A percentile compares a stretch with the other conserved stretches of the same genome.
Evolutionary conservation across 129 eudicot genomes (phyloP).

Genomic region (Pulicaria dysenterica): DNA sequence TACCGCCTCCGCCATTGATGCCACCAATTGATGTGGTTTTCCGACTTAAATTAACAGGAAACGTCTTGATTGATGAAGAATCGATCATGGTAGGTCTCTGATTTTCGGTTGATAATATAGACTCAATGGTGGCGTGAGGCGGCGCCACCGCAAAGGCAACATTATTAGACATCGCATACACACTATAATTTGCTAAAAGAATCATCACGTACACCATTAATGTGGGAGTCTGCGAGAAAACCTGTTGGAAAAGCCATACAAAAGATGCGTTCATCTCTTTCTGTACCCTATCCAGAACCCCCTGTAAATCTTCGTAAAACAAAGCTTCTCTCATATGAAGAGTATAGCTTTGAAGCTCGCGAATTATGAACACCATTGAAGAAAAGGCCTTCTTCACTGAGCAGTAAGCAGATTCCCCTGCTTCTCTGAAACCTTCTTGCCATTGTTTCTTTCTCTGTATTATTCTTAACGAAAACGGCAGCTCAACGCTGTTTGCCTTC

Average conservation of each 20-base stretch:
- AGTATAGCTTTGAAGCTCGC: conserved; percentile 82
- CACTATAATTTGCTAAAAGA: conserved; percentile 84
- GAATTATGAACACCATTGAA: conserved; percentile 92
- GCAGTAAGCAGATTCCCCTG: conserved; percentile 77
- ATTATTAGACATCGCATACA: conserved; percentile 58
- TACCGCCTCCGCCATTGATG: conserved; percentile 73
- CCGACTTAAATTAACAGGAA: conserved; percentile 43
- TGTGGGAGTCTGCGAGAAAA: conserved; percentile 85
- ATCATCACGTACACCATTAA: conserved; percentile 92
- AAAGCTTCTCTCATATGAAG: conserved; percentile 78
- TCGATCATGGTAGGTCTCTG: conserved; percentile 35
- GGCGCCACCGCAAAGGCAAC: conserved; percentile 49
- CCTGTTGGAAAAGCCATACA: conserved; percentile 97
- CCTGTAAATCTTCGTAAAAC: conserved; percentile 80
- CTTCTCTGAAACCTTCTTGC: conserved; percentile 61
- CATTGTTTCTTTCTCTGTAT: conserved; percentile 79
- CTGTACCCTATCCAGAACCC: conserved; percentile 73
- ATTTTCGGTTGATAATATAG: conserved; percentile 24
- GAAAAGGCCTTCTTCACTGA: conserved; percentile 91
- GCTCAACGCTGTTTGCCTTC: conserved; percentile 73
- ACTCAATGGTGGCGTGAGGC: conserved; percentile 39
- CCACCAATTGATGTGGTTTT: conserved; percentile 65
- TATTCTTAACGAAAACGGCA: conserved; percentile 81
- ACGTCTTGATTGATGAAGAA: conserved; percentile 48
- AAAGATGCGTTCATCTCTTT: conserved; percentile 89